Percentiles rank a stretch among this genome's conserved stretches.
Conservation (phyloP, 2,329 filamentous ascomycete genomes). For the Cladophialophora psammophila region DNA sequence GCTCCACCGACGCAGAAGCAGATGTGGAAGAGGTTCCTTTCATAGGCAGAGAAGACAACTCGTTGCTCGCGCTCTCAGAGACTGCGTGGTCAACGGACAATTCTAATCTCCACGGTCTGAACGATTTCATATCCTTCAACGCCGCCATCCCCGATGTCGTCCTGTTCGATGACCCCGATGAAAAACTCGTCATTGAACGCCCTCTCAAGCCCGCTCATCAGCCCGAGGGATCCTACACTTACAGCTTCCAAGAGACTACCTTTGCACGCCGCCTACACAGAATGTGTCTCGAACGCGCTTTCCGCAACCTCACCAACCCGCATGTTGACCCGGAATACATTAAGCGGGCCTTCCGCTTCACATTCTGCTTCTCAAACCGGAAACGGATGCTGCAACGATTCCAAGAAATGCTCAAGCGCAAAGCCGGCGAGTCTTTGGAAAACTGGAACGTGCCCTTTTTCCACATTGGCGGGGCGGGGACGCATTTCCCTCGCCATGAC, state of each 20-base stretch:
- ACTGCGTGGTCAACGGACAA: conserved; percentile 23
- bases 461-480: conserved; percentile 72
- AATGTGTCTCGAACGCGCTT: conserved; percentile 67
- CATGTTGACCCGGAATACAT: conserved; percentile 59
- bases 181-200: conserved; percentile 41
- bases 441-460: conserved; percentile 68
- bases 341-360: conserved; percentile 72
- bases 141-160: conserved; percentile 29
- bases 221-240: conserved; percentile 57
- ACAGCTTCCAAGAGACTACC: conserved; percentile 68
- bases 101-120: conserved; percentile 30
- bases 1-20: conserved; percentile 24
- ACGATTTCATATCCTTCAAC: conserved; percentile 32
- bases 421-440: conserved; percentile 60
- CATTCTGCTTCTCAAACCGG: conserved; percentile 63
- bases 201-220: conserved; percentile 33
- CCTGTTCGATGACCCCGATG: conserved; percentile 18
- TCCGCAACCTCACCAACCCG: conserved; percentile 47
- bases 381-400: conserved; percentile 52
- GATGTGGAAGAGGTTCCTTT: conserved; percentile 25
- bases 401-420: conserved; percentile 47
- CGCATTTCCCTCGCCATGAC: conserved; percentile 63
- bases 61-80: conserved; percentile 24
- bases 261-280: conserved; percentile 77
- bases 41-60: conserved; percentile 4